Base-by-base conservation (phyloP, 768 basidiomycete species). In the Collybiopsis luxurians region DNA sequence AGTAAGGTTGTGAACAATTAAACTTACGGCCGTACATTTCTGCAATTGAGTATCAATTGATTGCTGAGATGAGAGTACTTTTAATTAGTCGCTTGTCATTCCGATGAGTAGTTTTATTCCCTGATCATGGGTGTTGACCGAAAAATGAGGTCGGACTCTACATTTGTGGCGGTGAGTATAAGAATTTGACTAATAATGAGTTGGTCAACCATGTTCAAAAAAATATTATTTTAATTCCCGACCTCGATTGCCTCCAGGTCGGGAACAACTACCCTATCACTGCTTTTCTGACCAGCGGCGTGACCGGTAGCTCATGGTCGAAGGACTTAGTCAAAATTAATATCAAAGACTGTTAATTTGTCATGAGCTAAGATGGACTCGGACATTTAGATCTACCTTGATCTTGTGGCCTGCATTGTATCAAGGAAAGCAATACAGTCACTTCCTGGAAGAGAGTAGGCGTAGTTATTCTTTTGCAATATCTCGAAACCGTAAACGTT, bases 181-280 rank as follows among this genome's bases (percentile, higher is more conserved):
- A n/a, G n/a, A n/a, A n/a, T n/a, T n/a, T n/a, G n/a, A 59, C 63
- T 42, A n/a, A 64, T 57, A 73, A 76, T 76, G 49, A 76, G 63
- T 28, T 70, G 71, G 61, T 76, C 73, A 19, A 75, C 63, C 15
- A 63, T 63, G 39, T 74, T 61, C 13, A 76, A 61, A 13, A 74
- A 66, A 0, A 69, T 71, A 54, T 70, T 69, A 59, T 75, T 59
- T 60, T 75, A 76, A 55, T 63, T 71, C 38, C 68, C 70, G 27
- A 73, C 66, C 4, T 60, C 60, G 24, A 56, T 67, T 10, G 71
- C 68, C 59, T 75, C 73, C n/a, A 75, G 64, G 56, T 71, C 71
- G 1, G 63, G 65, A 48, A 70, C 71, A 44, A 59, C 60, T 53
- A 70, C 64, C 47, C 60, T 64, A 49, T 63, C 59, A 47, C 63